Base-by-base conservation (phyloP, 176 grass and related monocot species). In the Triticum dicoccoides region DNA sequence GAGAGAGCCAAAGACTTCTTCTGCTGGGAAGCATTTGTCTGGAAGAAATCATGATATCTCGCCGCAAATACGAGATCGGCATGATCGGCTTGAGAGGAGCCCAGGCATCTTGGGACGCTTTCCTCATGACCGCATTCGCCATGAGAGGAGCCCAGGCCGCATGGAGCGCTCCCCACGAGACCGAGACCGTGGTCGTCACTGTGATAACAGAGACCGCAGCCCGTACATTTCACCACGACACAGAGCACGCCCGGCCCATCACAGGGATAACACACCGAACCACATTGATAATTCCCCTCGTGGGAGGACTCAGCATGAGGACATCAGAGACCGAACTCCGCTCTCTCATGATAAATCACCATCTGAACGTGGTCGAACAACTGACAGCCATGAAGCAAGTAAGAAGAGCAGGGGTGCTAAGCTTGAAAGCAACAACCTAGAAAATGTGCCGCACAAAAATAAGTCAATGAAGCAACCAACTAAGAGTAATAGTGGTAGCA, bases 391-490 rank as follows among this genome's bases (percentile, higher is more conserved):
- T 79, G 90, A 92, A 80, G 42, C 86, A 54, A 75, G 64, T 82
- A 98, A 89, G 87, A 89, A 92, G 73, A 90, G 52, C 72, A 85
- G 83, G 87, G 75, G 71, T 66, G 87, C 87, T 44, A 92, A 86
- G 69, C 84, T 79, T 42, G 87, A 94, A 77, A 86, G 67, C 79
- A 96, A 67, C 83, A 93, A 44, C 70, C 49, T 65, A 45, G 97
- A 99, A 27, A 91, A 89, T 30, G 61, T 81, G 51, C 81, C 74
- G 66, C 80, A 81, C 59, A 99, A 93, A 90, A 89, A 75, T 66
- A 94, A 88, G 65, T 91, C 90, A 58, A 2, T 35, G 2, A 97
- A 88, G 90, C 95, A 89, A 92, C 70, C 92, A 82, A 94, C 88
- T 80, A 99, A 88, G 80, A 90, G 79, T 83, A 99, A 88, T 83